Evolutionary conservation across 345 rosid species (phyloP).

Genomic region (Capsella bursapastoris): DNA sequence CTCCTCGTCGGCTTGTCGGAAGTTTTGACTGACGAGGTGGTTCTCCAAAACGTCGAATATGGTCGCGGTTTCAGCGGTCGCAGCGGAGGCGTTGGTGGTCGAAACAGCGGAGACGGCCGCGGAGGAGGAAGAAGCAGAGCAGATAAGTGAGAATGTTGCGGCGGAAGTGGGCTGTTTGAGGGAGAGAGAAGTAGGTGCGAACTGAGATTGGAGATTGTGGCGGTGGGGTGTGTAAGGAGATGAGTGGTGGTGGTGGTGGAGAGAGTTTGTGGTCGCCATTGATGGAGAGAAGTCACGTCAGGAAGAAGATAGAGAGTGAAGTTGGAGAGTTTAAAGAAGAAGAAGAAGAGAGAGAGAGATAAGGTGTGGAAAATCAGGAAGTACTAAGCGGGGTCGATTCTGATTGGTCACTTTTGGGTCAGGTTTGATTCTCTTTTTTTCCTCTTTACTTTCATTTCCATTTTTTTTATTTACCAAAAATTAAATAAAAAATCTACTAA

Average conservation of each 20-base stretch:
- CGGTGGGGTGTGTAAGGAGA: constrained; percentile 46
- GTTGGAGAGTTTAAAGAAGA: constrained; percentile 47
- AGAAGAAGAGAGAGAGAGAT: constrained; percentile 33
- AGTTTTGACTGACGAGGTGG: constrained; percentile 66
- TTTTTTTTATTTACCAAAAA: not conserved
- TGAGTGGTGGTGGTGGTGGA: constrained; percentile 25
- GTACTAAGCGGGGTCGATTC: constrained; percentile 46
- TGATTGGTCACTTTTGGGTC: constrained; percentile 74
- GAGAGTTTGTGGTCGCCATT: constrained; percentile 51
- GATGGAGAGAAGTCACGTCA: constrained; percentile 40
- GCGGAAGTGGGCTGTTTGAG: constrained; percentile 46
- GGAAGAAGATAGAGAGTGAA: constrained; percentile 35
- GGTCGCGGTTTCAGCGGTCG: constrained; percentile 51
- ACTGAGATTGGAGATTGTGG: constrained; percentile 45
- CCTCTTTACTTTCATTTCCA: not conserved
- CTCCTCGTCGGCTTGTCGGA: constrained; percentile 88
- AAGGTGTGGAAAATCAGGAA: constrained; percentile 45
- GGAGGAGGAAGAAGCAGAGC: constrained; percentile 33
- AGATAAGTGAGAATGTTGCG: constrained; percentile 46
- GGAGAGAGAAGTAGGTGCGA: constrained; percentile 51
- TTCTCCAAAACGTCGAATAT: constrained; percentile 67
- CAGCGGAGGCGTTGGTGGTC: constrained; percentile 39
- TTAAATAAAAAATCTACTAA: not conserved
- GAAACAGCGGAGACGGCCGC: constrained; percentile 38
- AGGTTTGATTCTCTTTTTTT: constrained; percentile 54